Conservation (phyloP, 1,284 basidiomycete genomes). For the Trametes polyzona region DNA sequence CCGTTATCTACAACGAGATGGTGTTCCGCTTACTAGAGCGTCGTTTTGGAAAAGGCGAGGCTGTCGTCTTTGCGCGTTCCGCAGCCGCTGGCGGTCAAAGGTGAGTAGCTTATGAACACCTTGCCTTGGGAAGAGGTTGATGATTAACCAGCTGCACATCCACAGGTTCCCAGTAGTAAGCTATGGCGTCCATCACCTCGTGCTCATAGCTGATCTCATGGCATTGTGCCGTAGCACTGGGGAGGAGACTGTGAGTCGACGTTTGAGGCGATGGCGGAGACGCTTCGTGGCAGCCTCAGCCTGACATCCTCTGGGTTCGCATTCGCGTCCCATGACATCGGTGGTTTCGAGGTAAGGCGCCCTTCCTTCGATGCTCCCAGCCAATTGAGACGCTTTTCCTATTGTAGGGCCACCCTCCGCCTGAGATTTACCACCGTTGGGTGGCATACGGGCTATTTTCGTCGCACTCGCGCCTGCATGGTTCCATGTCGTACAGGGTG, state of each 20-base stretch:
- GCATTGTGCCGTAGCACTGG: conserved; percentile 55
- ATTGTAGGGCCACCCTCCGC: conserved; percentile 63
- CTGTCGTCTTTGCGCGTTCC: conserved; percentile 71
- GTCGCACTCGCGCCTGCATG: conserved; percentile 73
- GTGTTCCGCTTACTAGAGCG: conserved; percentile 66
- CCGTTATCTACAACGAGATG: conserved; percentile 70
- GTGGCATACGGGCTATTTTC: conserved; percentile 75
- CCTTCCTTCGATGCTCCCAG: too few relatives aligned
- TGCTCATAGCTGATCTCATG: background rate
- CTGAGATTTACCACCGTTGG: conserved; percentile 77
- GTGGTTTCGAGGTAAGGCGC: conserved; percentile 69
- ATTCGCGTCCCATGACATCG: conserved; percentile 77
- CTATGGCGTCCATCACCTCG: background rate
- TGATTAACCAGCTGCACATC: too few relatives aligned
- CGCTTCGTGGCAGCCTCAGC: conserved; percentile 68
- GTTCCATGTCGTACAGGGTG: conserved; percentile 72
- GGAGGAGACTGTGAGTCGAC: conserved; percentile 80
- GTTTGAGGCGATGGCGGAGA: conserved; percentile 80
- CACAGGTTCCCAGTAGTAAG: conserved; percentile 22
- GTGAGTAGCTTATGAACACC: conserved; percentile 30
- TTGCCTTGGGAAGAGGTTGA: background rate
- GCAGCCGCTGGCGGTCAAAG: conserved; percentile 72
- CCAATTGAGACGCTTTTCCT: too few relatives aligned
- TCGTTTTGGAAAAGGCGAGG: conserved; percentile 65
- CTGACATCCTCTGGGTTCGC: conserved; percentile 72